Evolutionary conservation across 1,139 yeast species (phyloP), one percentile per base, ranked within the genome.

Genomic region (Yamadazyma friedrichii): DNA sequence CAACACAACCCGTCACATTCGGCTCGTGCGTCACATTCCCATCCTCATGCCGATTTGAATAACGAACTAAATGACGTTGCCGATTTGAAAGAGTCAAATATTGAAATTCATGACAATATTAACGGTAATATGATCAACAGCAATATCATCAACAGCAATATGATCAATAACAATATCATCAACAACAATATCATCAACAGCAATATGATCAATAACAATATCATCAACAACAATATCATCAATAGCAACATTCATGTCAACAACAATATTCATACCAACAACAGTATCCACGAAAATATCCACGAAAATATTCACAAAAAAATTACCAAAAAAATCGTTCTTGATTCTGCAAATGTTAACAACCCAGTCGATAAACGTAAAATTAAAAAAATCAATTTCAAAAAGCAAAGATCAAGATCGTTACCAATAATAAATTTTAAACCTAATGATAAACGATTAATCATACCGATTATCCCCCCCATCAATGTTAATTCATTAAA

Each of bases 401-500:
- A 74, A 40, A 59, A 70, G 39, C 72, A 67, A 54, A 58, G 77
- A 38, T 63, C 70, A 25, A 57, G 76, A 38, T 66, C 73, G 6
- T 59, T 72, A 42, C 77, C 77, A 37, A 71, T 72, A 43, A 70
- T 72, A 44, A 64, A 60, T 51, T 69, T 67, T 52, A 41, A 41
- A 32, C 24, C 28, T 13, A 16, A 22, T 25, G 34, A 44, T 11
- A 45, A 42, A 42, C 44, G 44, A 36, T 39, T 53, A 9, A 39
- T 52, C 31, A 49, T 64, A 13, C 70, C 67, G 13, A 72, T 74
- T 15, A 62, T 70, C 22, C 98, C 98, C 1, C 96, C 96, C 0
- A 91, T 89, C 43, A 88, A 88, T 60, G 68, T 88, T 42, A 93
- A 85, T 55, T 82, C 89, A 33, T 72, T 91, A 52, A 80, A 84